Evolutionary conservation across 2,329 filamentous ascomycete genomes (phyloP).

Genomic region (Neofusicoccum cordaticola): DNA sequence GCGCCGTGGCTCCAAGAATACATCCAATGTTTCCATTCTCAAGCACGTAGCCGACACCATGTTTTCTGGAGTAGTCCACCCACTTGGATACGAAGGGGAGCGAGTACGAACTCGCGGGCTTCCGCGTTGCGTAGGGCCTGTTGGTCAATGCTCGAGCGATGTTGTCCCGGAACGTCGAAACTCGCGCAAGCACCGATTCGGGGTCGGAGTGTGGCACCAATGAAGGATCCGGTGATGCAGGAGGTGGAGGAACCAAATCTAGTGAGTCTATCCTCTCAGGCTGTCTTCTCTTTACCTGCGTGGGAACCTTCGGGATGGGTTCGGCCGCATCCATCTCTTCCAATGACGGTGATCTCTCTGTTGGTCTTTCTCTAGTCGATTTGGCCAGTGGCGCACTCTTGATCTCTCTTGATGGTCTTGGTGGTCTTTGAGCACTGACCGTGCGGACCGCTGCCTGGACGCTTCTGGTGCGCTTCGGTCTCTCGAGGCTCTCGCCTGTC

Average conservation of each 20-base stretch:
- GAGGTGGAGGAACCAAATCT: not conserved
- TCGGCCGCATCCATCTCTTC: slow-evolving; percentile 1
- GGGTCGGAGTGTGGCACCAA: slow-evolving; percentile 42
- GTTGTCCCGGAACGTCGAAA: slow-evolving; percentile 46
- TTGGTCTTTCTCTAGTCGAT: slow-evolving; percentile 2
- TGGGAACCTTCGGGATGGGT: not conserved
- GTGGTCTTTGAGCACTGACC: slow-evolving; percentile 13
- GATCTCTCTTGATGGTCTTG: slow-evolving; percentile 9
- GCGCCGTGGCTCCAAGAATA: slow-evolving; percentile 47
- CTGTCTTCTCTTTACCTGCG: not conserved
- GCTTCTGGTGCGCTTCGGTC: slow-evolving; percentile 34
- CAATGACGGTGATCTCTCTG: not conserved
- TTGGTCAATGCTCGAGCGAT: slow-evolving; percentile 44
- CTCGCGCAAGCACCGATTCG: slow-evolving; percentile 42
- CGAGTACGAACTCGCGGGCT: slow-evolving; percentile 54
- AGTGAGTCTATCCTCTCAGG: slow-evolving; percentile 15
- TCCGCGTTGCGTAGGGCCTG: slow-evolving; percentile 31
- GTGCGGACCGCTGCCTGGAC: slow-evolving; percentile 30
- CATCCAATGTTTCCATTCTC: slow-evolving; percentile 79
- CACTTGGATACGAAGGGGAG: slow-evolving; percentile 66
- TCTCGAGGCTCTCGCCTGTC: slow-evolving; percentile 32
- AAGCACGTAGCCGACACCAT: slow-evolving; percentile 78
- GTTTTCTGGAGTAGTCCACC: slow-evolving; percentile 88
- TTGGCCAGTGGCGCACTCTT: not conserved
- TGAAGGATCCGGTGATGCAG: not conserved